Conservation (phyloP, 2,329 filamentous ascomycete species). For the Pseudogymnoascus sp. region DNA sequence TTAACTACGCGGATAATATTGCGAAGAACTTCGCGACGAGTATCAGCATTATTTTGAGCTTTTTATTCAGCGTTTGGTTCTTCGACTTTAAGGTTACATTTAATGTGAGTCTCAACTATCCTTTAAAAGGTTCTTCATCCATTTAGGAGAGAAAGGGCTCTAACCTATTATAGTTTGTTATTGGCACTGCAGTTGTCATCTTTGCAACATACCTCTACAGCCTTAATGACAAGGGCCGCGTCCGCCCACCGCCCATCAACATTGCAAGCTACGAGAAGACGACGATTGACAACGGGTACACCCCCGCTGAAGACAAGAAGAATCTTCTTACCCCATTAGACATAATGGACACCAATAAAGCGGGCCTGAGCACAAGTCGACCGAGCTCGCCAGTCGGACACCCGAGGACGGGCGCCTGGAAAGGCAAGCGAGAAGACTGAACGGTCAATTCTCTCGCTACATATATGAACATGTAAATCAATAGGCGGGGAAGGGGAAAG, state of each 20-base stretch:
- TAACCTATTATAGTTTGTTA: conserved; percentile 55
- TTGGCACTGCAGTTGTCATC: conserved; percentile 73
- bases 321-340: conserved; percentile 15
- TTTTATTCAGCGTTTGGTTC: conserved; percentile 75
- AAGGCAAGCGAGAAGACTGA: neutral
- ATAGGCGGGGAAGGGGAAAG: neutral
- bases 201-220: conserved; percentile 82
- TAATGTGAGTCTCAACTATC: conserved; percentile 49
- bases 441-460: neutral
- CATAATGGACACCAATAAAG: conserved; percentile 31
- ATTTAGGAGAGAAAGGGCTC: neutral
- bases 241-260: conserved; percentile 57
- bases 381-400: conserved; percentile 42
- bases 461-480: neutral
- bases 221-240: conserved; percentile 51
- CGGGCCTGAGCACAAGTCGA: conserved; percentile 46
- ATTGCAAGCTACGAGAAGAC: conserved; percentile 72
- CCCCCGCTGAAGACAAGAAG: conserved; percentile 17
- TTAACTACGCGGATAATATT: conserved; percentile 82
- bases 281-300: conserved; percentile 29
- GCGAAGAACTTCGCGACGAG: conserved; percentile 91
- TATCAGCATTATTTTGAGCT: conserved; percentile 83
- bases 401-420: conserved; percentile 28
- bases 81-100: conserved; percentile 71
- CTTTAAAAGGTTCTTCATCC: neutral